phyloP scores from a whole-genome alignment of 2,329 filamentous ascomycete species.

The Ophiostoma tasmaniense region DNA sequence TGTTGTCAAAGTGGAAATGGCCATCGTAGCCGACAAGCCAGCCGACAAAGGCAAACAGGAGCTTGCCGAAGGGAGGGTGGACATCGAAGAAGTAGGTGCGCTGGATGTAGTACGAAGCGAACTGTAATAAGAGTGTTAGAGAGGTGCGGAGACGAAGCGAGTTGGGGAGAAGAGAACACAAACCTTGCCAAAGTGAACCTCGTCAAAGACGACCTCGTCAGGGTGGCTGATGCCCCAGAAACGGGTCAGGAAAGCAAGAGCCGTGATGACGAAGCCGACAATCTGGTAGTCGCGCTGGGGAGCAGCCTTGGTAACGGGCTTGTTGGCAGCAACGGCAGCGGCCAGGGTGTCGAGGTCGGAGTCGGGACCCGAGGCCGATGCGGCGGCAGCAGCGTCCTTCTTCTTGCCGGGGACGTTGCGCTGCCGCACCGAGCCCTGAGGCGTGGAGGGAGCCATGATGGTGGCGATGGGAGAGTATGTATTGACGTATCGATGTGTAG shows the following conservation, averaged over 20 bases:
- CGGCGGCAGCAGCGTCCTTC: slow-evolving; percentile 35
- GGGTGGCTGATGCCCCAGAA: slow-evolving; percentile 97
- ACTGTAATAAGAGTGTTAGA: slow-evolving; percentile 34
- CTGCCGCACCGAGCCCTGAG: slow-evolving; percentile 53
- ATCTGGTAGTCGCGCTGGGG: slow-evolving; percentile 81
- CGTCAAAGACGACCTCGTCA: slow-evolving; percentile 95
- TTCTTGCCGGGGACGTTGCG: slow-evolving; percentile 47
- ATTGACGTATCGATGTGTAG: not conserved
- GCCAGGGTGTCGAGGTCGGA: slow-evolving; percentile 42
- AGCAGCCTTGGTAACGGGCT: slow-evolving; percentile 30
- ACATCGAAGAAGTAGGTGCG: slow-evolving; percentile 99
- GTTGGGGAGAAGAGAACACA: slow-evolving; percentile 23
- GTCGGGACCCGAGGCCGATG: slow-evolving; percentile 27
- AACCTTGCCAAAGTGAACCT: slow-evolving; percentile 99
- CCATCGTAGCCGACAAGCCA: slow-evolving; percentile 98
- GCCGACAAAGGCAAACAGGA: slow-evolving; percentile 91
- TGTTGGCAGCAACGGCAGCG: not conserved
- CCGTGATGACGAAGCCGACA: slow-evolving; percentile 66
- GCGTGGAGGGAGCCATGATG: slow-evolving; percentile 42
- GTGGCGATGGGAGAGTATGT: not conserved
- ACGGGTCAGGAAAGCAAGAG: slow-evolving; percentile 78
- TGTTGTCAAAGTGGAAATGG: slow-evolving; percentile 97
- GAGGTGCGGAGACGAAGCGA: not conserved
- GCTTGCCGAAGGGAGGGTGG: slow-evolving; percentile 95
- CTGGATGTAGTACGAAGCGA: slow-evolving; percentile 78